Evolutionary conservation across 257 asterid genomes (phyloP).

Genomic region (Leonotis leonurus): DNA sequence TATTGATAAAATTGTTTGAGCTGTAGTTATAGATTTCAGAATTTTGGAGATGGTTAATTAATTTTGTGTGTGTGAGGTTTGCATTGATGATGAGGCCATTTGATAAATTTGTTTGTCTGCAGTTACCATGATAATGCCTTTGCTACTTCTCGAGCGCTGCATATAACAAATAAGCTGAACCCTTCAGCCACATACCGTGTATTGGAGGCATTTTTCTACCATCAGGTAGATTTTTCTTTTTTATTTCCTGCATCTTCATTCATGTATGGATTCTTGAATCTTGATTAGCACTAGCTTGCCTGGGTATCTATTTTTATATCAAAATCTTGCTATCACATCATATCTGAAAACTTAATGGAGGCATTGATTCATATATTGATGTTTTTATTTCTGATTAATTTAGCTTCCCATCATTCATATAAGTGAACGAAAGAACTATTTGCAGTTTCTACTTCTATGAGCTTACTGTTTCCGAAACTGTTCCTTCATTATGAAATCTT

Average conservation of each 20-base stretch:
- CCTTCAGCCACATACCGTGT: slow-evolving; percentile 45
- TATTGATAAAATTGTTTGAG: not conserved
- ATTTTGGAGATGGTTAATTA: too few species aligned
- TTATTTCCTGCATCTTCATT: too few species aligned
- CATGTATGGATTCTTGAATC: too few species aligned
- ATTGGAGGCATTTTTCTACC: slow-evolving; percentile 58
- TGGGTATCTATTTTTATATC: not conserved
- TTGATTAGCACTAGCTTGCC: not conserved
- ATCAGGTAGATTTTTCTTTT: slow-evolving; percentile 39
- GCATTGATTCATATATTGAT: not conserved
- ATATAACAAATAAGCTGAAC: slow-evolving; percentile 45
- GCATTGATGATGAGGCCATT: too few species aligned
- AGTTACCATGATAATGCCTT: slow-evolving; percentile 88
- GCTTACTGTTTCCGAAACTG: too few species aligned
- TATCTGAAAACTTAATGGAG: too few species aligned
- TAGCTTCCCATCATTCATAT: too few species aligned
- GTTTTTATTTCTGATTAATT: not conserved
- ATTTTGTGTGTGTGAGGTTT: too few species aligned
- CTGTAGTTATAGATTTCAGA: too few species aligned
- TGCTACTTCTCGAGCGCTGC: slow-evolving; percentile 65
- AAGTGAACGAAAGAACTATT: too few species aligned
- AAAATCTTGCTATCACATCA: not conserved
- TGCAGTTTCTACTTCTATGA: too few species aligned
- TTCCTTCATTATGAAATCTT: not conserved
- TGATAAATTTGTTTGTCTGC: slow-evolving; percentile 16